phyloP scores from a whole-genome alignment of 352 stramenopile genomes.

The Pythium volutum region DNA sequence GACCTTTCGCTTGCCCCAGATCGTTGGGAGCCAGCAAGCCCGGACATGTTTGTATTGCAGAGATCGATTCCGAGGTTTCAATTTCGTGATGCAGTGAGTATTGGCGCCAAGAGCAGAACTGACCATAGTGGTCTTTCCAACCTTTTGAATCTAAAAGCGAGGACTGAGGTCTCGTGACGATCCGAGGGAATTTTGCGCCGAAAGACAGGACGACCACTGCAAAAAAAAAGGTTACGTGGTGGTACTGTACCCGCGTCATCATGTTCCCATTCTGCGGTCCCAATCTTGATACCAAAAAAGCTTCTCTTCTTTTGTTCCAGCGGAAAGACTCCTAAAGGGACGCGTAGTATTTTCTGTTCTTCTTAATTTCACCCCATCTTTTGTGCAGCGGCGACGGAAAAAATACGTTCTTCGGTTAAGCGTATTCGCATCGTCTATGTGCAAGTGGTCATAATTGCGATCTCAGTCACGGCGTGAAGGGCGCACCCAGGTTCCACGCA shows the following conservation, averaged over 20 bases:
- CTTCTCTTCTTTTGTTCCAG: too few species aligned
- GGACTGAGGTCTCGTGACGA: too few species aligned
- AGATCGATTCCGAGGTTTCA: neutral
- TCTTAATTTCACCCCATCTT: neutral
- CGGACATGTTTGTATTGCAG: constrained; percentile 4
- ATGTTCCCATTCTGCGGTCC: too few species aligned
- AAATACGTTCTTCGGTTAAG: neutral
- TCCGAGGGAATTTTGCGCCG: too few species aligned
- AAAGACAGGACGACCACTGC: too few species aligned
- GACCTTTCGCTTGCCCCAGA: too few species aligned
- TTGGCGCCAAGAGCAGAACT: too few species aligned
- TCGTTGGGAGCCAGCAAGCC: neutral
- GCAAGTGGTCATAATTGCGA: neutral
- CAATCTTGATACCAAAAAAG: too few species aligned
- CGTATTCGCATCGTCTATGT: neutral
- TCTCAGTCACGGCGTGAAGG: constrained; percentile 38
- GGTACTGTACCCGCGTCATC: too few species aligned
- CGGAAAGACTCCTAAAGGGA: neutral
- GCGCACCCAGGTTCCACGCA: constrained; percentile 55
- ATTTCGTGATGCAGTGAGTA: too few species aligned
- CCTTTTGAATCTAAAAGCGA: too few species aligned
- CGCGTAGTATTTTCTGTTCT: neutral
- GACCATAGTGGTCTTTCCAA: too few species aligned
- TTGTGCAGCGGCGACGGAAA: neutral
- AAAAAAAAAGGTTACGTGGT: neutral